Evolutionary conservation across 805 yeast species (phyloP).

Genomic region (Ogataea haglerorum): DNA sequence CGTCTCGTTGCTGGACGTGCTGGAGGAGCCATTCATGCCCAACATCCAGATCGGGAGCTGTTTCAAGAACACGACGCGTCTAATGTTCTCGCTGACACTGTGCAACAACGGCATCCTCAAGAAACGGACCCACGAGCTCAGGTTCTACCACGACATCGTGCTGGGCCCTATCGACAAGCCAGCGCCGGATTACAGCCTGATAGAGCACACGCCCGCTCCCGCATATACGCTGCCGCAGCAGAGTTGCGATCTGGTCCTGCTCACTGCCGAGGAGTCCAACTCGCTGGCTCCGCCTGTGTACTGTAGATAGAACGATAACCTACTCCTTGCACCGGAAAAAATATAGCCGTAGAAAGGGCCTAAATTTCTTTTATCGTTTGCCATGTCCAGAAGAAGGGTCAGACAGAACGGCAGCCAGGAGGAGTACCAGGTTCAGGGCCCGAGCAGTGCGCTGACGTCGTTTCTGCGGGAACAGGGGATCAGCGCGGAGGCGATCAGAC

Average conservation of each 20-base stretch:
- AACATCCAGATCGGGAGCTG: constrained; percentile 13
- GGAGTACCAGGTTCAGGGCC: constrained; percentile 40
- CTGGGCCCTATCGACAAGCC: constrained; percentile 13
- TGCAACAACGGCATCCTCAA: constrained; percentile 5
- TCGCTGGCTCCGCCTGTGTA: constrained; percentile 6
- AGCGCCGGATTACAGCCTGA: constrained; percentile 11
- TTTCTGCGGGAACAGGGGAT: constrained; percentile 88
- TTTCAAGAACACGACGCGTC: constrained; percentile 11
- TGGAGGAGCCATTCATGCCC: constrained; percentile 17
- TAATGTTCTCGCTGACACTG: constrained; percentile 9
- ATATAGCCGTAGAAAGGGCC: background rate
- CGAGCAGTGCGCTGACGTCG: constrained; percentile 88
- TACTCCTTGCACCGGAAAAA: constrained; percentile 7
- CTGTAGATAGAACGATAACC: background rate
- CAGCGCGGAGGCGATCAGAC: constrained; percentile 72
- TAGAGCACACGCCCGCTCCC: constrained; percentile 17
- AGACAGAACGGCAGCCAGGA: constrained; percentile 10
- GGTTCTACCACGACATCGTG: constrained; percentile 13
- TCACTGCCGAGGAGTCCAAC: constrained; percentile 1
- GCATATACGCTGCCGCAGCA: constrained; percentile 12
- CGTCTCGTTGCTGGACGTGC: constrained; percentile 3
- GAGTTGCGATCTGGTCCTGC: constrained; percentile 15
- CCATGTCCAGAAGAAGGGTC: constrained; percentile 27
- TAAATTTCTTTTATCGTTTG: background rate
- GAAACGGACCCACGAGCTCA: constrained; percentile 2